Evolutionary conservation across 2,329 filamentous ascomycete species (phyloP).

Genomic region (Penicillium sp.): DNA sequence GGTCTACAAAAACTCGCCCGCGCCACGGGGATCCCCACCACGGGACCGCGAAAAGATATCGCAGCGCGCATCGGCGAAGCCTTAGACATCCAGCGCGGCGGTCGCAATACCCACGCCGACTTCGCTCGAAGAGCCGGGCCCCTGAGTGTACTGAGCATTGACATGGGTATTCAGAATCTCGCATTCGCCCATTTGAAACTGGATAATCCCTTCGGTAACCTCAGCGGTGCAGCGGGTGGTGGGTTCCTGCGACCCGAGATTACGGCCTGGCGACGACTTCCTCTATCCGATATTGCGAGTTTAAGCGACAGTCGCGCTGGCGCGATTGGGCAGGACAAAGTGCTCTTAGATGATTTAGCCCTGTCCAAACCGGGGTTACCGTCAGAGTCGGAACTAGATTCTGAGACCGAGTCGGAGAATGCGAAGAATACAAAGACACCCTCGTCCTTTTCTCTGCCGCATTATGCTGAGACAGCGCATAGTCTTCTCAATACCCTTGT

Average conservation of each 20-base stretch:
- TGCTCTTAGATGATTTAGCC: neutral
- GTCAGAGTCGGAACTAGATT: neutral
- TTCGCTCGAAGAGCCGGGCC: neutral
- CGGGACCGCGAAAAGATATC: constrained; percentile 64
- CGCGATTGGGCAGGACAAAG: neutral
- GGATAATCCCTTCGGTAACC: constrained; percentile 7
- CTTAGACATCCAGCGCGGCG: constrained; percentile 6
- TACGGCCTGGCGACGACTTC: constrained; percentile 50
- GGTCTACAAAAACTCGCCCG: constrained; percentile 64
- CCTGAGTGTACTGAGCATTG: constrained; percentile 72
- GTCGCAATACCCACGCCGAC: neutral
- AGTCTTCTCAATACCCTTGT: constrained; percentile 57
- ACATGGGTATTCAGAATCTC: constrained; percentile 83
- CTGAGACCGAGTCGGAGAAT: neutral
- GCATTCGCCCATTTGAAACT: constrained; percentile 69
- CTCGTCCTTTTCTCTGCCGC: constrained; percentile 53
- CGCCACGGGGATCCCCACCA: constrained; percentile 62
- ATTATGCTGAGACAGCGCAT: constrained; percentile 62
- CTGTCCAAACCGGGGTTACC: neutral
- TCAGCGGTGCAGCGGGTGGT: neutral
- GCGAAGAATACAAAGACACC: neutral
- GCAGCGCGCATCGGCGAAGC: constrained; percentile 51
- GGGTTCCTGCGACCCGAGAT: constrained; percentile 2
- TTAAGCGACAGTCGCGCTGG: neutral
- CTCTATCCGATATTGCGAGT: constrained; percentile 32